Conservation (phyloP, 352 stramenopile genomes). For the Globisporangium ultimum region DNA sequence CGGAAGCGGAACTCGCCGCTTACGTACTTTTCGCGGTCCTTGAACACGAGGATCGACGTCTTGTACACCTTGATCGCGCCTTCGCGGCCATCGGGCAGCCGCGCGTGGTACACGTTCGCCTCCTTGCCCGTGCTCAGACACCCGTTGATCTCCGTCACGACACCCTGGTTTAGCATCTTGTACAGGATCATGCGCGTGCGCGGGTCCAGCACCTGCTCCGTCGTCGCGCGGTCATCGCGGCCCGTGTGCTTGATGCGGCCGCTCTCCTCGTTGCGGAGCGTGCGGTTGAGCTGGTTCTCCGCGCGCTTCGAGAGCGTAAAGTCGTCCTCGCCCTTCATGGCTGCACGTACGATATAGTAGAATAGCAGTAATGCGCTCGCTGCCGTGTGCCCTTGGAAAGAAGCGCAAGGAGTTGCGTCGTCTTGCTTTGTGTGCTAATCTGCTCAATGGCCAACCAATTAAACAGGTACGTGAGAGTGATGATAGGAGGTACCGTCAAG, state of each 20-base stretch:
- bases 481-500: no score
- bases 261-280: conserved; percentile 74
- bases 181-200: conserved; percentile 98
- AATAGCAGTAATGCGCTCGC: no score
- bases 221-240: conserved; percentile 97
- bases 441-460: no score
- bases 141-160: conserved; percentile 97
- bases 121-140: conserved; percentile 99
- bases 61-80: conserved; percentile 86
- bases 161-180: conserved; percentile 96
- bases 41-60: conserved; percentile 98
- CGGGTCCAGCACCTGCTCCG: conserved; percentile 97
- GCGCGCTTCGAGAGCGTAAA: conserved; percentile 77
- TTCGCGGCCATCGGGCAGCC: conserved; percentile 67
- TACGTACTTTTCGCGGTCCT: conserved; percentile 99
- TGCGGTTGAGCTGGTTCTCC: conserved; percentile 73
- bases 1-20: conserved; percentile 97
- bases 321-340: conserved; percentile 60
- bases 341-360: neutral
- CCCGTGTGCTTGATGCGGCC: conserved; percentile 89
- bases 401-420: no score
- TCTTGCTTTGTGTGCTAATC: no score
- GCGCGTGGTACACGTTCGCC: conserved; percentile 99
- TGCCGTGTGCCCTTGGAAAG: no score
- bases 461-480: no score